Conservation (phyloP, 176 grass and related monocot species). For the Puya raimondii region DNA sequence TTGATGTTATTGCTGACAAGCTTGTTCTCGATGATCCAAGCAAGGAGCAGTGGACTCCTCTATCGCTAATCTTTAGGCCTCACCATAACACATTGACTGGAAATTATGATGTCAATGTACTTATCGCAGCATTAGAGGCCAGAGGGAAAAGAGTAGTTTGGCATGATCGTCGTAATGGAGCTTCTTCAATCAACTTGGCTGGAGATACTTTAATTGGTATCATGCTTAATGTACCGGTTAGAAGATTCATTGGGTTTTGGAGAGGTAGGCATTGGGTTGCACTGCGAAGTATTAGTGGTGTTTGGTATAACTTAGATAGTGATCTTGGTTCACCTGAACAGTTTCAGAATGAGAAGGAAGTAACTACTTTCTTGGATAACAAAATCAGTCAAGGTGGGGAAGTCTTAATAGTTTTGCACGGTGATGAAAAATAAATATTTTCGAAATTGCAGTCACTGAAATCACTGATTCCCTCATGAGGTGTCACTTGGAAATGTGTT, state of each 20-base stretch:
- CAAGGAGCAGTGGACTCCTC: constrained; percentile 46
- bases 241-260: constrained; percentile 52
- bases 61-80: constrained; percentile 67
- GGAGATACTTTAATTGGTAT: constrained; percentile 48
- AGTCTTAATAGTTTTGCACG: constrained; percentile 56
- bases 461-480: background rate
- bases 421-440: constrained; percentile 16
- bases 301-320: constrained; percentile 91
- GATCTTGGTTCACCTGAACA: constrained; percentile 47
- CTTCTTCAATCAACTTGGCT: constrained; percentile 49
- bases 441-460: background rate
- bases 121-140: constrained; percentile 54
- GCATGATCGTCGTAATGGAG: constrained; percentile 60
- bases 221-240: constrained; percentile 61
- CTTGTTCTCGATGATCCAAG: constrained; percentile 48
- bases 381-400: constrained; percentile 50
- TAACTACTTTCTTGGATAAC: constrained; percentile 52
- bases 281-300: constrained; percentile 40
- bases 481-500: too few relatives aligned
- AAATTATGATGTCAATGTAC: constrained; percentile 94
- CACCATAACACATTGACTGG: constrained; percentile 75
- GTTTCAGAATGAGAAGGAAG: constrained; percentile 42
- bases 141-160: constrained; percentile 69
- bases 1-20: constrained; percentile 53
- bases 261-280: constrained; percentile 72